These are phyloP conservation scores for Biancaea sappan DNA, from an alignment of 306 rosid species.

Conservation along the genomic window DNA sequence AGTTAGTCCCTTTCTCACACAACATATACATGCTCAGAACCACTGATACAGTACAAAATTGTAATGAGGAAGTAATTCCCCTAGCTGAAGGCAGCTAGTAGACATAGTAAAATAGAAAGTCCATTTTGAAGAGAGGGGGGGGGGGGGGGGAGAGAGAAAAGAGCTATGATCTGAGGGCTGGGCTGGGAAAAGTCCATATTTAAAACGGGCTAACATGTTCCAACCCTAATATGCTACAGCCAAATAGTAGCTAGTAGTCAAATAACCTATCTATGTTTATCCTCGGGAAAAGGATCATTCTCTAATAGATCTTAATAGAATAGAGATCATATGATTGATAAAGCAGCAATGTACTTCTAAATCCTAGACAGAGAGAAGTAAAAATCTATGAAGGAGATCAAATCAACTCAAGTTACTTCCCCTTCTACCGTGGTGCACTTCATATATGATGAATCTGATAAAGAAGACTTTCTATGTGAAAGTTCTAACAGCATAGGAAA, in stretches of 20 bases:
- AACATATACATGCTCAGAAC: constrained; percentile 9
- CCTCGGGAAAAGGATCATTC: not conserved
- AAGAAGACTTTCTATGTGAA: not conserved
- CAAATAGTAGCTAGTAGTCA: too few relatives aligned
- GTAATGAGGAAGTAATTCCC: constrained; percentile 10
- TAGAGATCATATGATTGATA: not conserved
- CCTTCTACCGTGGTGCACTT: constrained; percentile 1
- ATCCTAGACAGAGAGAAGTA: not conserved
- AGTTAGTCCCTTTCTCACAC: not conserved
- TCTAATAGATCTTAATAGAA: not conserved
- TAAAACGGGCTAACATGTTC: too few relatives aligned
- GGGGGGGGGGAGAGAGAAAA: too few relatives aligned
- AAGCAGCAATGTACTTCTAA: not conserved
- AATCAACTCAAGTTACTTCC: not conserved
- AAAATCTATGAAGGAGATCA: constrained; percentile 7
- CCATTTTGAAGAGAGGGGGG: too few relatives aligned
- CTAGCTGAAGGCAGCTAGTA: not conserved
- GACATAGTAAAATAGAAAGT: too few relatives aligned
- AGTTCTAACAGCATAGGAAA: constrained; percentile 8
- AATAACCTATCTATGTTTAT: constrained; percentile 6
- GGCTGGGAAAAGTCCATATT: too few relatives aligned
- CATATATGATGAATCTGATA: not conserved
- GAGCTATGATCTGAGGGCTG: too few relatives aligned
- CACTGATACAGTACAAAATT: constrained; percentile 2
- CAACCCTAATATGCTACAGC: too few relatives aligned